These are phyloP conservation scores for Aspergillus funiculosus DNA, from an alignment of 495 filamentous ascomycete genomes.

Conservation along the genomic window DNA sequence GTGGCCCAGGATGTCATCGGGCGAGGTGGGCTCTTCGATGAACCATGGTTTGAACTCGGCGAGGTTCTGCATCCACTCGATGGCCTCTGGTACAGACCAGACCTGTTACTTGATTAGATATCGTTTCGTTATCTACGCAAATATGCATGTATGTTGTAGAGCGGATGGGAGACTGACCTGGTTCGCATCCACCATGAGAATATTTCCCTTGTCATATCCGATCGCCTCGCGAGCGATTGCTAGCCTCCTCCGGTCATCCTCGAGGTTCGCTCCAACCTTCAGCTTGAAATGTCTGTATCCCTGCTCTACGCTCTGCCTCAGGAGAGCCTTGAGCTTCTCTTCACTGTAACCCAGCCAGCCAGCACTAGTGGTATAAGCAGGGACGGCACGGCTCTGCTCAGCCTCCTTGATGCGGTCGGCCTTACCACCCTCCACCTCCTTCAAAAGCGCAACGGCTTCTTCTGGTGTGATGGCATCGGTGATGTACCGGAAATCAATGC, in stretches of 20 bases:
- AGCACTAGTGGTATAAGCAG: conserved; percentile 85
- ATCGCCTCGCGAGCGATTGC: conserved; percentile 74
- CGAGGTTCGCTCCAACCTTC: conserved; percentile 73
- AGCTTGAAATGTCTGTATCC: conserved; percentile 90
- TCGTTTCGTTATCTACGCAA: background rate
- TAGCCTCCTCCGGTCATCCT: conserved; percentile 63
- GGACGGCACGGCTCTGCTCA: conserved; percentile 63
- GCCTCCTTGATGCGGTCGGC: conserved; percentile 63
- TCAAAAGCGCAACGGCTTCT: conserved; percentile 70
- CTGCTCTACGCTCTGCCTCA: conserved; percentile 63
- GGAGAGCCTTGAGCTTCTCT: conserved; percentile 69
- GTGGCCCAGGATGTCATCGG: conserved; percentile 88
- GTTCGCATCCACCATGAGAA: conserved; percentile 94
- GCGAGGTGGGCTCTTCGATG: conserved; percentile 94
- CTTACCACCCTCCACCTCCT: conserved; percentile 57
- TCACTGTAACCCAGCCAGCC: conserved; percentile 93
- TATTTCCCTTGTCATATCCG: conserved; percentile 79
- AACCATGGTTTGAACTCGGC: conserved; percentile 90
- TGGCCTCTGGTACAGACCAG: conserved; percentile 88
- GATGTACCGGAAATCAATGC: conserved; percentile 92
- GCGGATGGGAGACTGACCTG: conserved; percentile 46
- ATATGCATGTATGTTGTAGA: background rate
- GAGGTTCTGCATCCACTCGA: conserved; percentile 78
- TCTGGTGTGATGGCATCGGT: conserved; percentile 86
- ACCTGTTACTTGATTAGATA: conserved; percentile 37